Conservation (phyloP, 768 basidiomycete genomes). For the Myochromella boudieri region DNA sequence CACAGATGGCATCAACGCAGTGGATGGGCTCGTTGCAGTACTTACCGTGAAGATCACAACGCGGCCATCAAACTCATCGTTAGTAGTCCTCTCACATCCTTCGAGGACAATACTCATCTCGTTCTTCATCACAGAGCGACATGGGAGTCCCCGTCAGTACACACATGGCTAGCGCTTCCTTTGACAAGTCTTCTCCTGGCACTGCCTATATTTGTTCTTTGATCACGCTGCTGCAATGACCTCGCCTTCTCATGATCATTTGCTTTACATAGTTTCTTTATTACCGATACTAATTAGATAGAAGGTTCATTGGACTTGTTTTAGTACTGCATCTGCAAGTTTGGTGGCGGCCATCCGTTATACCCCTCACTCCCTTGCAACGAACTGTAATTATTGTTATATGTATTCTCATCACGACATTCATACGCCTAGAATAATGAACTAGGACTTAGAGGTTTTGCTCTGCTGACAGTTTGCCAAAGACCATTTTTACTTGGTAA, state of each 20-base stretch:
- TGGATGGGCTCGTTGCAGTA: constrained; percentile 84
- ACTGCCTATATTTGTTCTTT: constrained; percentile 9
- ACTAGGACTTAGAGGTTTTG: too few relatives aligned
- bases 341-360: too few relatives aligned
- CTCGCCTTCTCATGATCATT: not conserved
- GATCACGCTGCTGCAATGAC: too few relatives aligned
- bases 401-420: too few relatives aligned
- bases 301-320: too few relatives aligned
- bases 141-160: not conserved
- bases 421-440: too few relatives aligned
- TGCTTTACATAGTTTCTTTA: not conserved
- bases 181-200: constrained; percentile 1
- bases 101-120: not conserved
- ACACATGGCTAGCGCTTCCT: not conserved
- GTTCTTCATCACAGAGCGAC: constrained; percentile 4
- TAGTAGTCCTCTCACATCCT: constrained; percentile 14
- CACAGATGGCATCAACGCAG: constrained; percentile 52
- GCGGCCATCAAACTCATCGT: constrained; percentile 30
- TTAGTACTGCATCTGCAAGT: too few relatives aligned
- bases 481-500: too few relatives aligned
- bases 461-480: too few relatives aligned
- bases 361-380: too few relatives aligned
- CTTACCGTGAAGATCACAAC: constrained; percentile 66
- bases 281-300: constrained; percentile 6
- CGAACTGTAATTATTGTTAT: too few relatives aligned